Evolutionary conservation across 2,329 filamentous ascomycete species (phyloP), one percentile per base, ranked within the genome.

Genomic region (Penicillium sp.): DNA sequence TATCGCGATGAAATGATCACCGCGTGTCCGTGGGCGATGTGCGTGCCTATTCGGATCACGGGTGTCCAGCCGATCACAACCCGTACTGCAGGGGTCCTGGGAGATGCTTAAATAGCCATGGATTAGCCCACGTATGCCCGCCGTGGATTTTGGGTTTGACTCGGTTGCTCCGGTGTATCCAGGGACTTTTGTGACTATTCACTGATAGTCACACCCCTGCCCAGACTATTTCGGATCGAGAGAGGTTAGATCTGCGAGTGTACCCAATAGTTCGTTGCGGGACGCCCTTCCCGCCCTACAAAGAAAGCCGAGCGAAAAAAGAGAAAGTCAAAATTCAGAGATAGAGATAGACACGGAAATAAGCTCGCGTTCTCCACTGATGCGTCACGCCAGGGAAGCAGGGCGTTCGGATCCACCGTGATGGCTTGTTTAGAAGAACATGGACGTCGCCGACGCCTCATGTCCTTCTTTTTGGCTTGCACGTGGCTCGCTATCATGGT

Each of bases 71-170:
- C 51, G 18, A 47, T 48, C 55, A 31, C 41, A 42, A 50, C 35
- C 46, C 40, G 36, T 44, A 25, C 48, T 47, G 51, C 51, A 53
- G 51, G 51, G 48, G 46, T 49, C 14, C 41, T 39, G 28, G 31
- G 24, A 20, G 45, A 16, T 28, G 52, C 44, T 53, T 51, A 36
- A 46, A 41, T 48, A 22, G 33, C 40, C 44, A 47, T 50, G 46
- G 46, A 50, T 52, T 36, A 33, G 41, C 49, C 49, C 20, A 2
- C 20, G n/a, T 22, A 48, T 44, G 46, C 20, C 11, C 3, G 14
- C 18, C 14, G 11, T n/a, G n/a, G 20, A 18, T 22, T 53, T 56
- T 43, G 47, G 39, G 20, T 56, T 53, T 48, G 39, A 18, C 20
- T 33, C 9, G 28, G 45, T 46, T 43, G 16, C 36, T 22, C 48